Base-by-base conservation (phyloP, 106 monocot genomes). In the Apostasia ramifera region DNA sequence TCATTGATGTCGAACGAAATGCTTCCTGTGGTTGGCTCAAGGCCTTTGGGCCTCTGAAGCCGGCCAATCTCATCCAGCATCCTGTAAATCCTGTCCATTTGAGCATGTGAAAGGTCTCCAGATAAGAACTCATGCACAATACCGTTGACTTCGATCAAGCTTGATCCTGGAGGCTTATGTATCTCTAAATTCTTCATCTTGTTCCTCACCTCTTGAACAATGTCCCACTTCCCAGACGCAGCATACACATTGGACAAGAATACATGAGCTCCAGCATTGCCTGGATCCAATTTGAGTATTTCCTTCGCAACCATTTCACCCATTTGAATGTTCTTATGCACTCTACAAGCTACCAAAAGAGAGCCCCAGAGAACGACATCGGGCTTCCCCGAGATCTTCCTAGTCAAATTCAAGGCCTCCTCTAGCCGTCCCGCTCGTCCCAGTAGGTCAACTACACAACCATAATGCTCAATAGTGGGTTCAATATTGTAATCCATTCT, bases 381-480 rank as follows among this genome's bases (percentile, higher is more conserved):
- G 1, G 81, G 77, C 26, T 82, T 73, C 55, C 82, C 45, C 0
- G 79, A 59, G 8, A 82, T 76, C 43, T 58, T 58, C 50, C 66
- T 71, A 55, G 82, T 82, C 73, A 89, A 52, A 59, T 64, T 74
- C 47, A 84, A 51, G 9, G 88, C 85, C 65, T 85, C 74, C 2
- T 81, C 71, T 55, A 89, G 42, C 65, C 61, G 44, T 60, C 85
- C 85, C 0, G 88, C 81, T 46, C 82, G 76, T 49, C 88, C 86
- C 60, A 86, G 71, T 3, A 89, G 79, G 53, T 89, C 85, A 0
- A 89, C 80, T 0, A 72, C 44, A 48, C 88, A 89, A 55, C 88
- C 85, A 48, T 85, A 89, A 66, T 89, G 88, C 74, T 89, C 82
- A 10, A 89, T 89, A 1, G 88, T 89, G 3, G 88, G 85, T 47